Base-by-base conservation (phyloP, 1,284 basidiomycete species). In the Fomitopsis palustris region DNA sequence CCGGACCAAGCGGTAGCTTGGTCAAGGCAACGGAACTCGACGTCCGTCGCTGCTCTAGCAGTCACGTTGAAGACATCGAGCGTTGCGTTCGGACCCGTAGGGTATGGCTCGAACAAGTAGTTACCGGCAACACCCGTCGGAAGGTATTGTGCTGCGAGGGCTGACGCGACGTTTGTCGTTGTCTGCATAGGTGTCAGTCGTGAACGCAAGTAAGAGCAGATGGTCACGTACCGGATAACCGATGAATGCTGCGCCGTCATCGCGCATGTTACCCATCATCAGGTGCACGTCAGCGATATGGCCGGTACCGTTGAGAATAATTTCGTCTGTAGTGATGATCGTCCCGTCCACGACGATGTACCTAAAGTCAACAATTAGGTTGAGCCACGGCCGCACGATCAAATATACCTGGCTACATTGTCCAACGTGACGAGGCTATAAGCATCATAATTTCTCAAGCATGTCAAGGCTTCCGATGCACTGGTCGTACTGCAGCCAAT, bases 301-400 rank as follows among this genome's bases (percentile, higher is more conserved):
- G 0, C 75, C 77, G 3, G 70, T 64, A 0, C 76, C 76, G 42
- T 74, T 71, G 21, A 81, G 62, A 7, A 71, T 71, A 14, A 82
- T 73, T n/a, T 76, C 72, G n/a, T 69, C 66, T 1, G 70, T 67
- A 1, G 69, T 73, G 38, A 81, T 72, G 62, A 72, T 77, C 8
- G 74, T 77, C 2, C 80, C 80, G 58, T 82, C 80, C 7, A 78
- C 75, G 2, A 81, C 79, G 25, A 78, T 64, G 55, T 73, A 78
- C 25, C 45, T 47, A 33, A 27, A 45, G 27, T 17, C 37, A 33
- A 7, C 14, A 33, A 4, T 49, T 29, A 17, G 56, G 39, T n/a
- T 10, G 12, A 14, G 9, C 10, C 10, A 3, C 14, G 42, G 3
- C 23, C 3, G 41, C 6, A 17, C 10, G 31, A 9, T 0, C 19